Conservation (phyloP, 208 protist genomes). For the Wallacemonas rigidus region DNA sequence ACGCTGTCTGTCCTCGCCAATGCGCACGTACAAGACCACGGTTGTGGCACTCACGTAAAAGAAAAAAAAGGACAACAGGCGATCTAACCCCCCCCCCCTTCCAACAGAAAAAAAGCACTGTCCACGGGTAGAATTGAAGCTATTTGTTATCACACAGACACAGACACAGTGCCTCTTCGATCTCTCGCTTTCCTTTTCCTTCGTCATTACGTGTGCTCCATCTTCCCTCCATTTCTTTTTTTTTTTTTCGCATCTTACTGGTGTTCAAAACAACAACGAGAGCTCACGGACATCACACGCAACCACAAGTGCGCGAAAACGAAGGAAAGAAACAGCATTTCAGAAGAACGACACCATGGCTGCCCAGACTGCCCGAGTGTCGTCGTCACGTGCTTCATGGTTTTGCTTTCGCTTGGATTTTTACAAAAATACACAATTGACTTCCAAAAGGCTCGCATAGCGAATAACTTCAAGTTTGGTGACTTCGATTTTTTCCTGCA, state of each 20-base stretch:
- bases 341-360: background rate
- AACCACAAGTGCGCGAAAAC: background rate
- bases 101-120: no score
- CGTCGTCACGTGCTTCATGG: background rate
- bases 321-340: background rate
- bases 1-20: no score
- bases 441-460: conserved; percentile 6
- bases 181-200: conserved; percentile 2
- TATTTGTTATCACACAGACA: background rate
- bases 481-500: conserved; percentile 3
- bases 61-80: no score
- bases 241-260: background rate
- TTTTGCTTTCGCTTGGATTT: background rate
- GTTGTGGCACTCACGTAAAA: no score
- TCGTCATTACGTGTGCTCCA: background rate
- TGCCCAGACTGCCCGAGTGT: background rate
- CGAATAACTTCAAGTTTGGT: background rate
- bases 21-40: no score
- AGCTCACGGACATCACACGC: background rate
- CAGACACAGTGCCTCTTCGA: background rate
- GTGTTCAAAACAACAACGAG: background rate
- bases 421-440: conserved; percentile 1
- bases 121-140: background rate
- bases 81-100: no score
- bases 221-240: background rate